A percentile compares a stretch with the other conserved stretches of the same genome.
phyloP scores from a whole-genome alignment of 2,329 filamentous ascomycete genomes.

The Fusarium camptoceras region DNA sequence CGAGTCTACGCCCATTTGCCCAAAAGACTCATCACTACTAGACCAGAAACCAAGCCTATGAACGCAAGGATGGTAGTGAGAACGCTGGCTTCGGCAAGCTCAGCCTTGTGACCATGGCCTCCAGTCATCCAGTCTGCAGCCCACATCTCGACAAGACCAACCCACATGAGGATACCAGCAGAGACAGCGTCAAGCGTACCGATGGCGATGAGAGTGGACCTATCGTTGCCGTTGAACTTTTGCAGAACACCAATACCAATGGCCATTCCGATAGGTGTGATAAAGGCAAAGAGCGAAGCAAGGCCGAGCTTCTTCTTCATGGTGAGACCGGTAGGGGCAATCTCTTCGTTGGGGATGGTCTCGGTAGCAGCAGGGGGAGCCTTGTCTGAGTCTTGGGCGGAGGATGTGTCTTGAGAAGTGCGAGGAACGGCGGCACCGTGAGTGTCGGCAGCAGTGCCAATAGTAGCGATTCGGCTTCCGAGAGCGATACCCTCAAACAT shows the following conservation, averaged over 20 bases:
- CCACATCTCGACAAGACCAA: conserved; percentile 84
- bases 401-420: conserved; percentile 26
- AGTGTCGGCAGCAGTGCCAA: conserved; percentile 53
- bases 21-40: conserved; percentile 77
- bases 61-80: conserved; percentile 63
- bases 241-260: conserved; percentile 80
- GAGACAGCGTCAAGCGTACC: conserved; percentile 80
- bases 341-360: conserved; percentile 28
- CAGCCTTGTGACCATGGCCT: conserved; percentile 53
- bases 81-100: conserved; percentile 65
- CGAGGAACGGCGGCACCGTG: conserved; percentile 41
- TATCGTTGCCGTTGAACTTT: conserved; percentile 79
- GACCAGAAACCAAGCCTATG: conserved; percentile 67
- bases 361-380: conserved; percentile 40
- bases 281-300: conserved; percentile 72
- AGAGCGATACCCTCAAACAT: conserved; percentile 83
- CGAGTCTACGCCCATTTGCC: conserved; percentile 77
- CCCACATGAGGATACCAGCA: conserved; percentile 83
- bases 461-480: conserved; percentile 74
- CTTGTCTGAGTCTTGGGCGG: conserved; percentile 46
- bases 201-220: conserved; percentile 74
- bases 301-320: conserved; percentile 69
- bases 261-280: conserved; percentile 83
- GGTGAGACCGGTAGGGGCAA: conserved; percentile 46
- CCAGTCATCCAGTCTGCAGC: conserved; percentile 77